Evolutionary conservation across 2,329 filamentous ascomycete genomes (phyloP).

Genomic region (Claviceps purpurea): DNA sequence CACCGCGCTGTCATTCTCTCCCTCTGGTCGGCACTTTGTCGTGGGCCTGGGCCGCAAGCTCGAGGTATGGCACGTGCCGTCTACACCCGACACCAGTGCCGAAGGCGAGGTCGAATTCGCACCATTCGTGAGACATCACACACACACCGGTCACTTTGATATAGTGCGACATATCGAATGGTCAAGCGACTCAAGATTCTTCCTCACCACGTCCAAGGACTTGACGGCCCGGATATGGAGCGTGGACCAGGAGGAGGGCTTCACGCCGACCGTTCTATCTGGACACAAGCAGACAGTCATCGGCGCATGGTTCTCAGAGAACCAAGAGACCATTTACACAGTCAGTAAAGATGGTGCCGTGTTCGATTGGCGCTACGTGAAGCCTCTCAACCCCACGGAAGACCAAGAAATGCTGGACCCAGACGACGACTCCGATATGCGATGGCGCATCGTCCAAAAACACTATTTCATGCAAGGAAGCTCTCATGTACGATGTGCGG

Average conservation of each 20-base stretch:
- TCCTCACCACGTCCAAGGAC: conserved; percentile 84
- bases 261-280: conserved; percentile 76
- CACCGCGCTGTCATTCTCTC: conserved; percentile 77
- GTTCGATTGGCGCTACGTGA: conserved; percentile 82
- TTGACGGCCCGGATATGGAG: conserved; percentile 93
- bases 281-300: conserved; percentile 85
- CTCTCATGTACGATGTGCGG: conserved; percentile 77
- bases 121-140: conserved; percentile 79
- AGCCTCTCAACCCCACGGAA: conserved; percentile 40
- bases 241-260: conserved; percentile 71
- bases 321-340: conserved; percentile 93
- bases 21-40: conserved; percentile 81
- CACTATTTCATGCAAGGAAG: conserved; percentile 92
- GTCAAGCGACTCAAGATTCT: conserved; percentile 93
- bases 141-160: conserved; percentile 82
- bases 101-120: conserved; percentile 86
- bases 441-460: conserved; percentile 82
- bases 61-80: conserved; percentile 93
- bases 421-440: conserved; percentile 50
- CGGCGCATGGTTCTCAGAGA: conserved; percentile 91
- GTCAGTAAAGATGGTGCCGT: conserved; percentile 95
- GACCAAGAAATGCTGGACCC: conserved; percentile 48
- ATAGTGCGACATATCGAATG: conserved; percentile 76
- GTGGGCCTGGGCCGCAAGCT: conserved; percentile 77
- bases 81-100: conserved; percentile 65